Conservation (phyloP, 805 yeast genomes). For the Wickerhamiella azyma region DNA sequence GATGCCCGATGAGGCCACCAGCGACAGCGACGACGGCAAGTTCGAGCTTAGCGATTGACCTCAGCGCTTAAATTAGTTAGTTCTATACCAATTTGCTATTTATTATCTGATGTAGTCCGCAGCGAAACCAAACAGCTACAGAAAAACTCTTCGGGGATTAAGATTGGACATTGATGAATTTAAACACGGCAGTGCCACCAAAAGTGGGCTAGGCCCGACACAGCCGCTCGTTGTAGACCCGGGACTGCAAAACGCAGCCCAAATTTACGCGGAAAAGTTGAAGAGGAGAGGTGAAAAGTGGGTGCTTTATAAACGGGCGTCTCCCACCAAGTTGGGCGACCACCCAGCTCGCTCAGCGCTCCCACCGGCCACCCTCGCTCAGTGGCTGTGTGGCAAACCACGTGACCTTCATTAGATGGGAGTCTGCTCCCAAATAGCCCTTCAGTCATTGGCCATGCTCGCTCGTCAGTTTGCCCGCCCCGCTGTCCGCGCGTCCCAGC, state of each 20-base stretch:
- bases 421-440: not conserved
- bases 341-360: too few relatives aligned
- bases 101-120: conserved; percentile 18
- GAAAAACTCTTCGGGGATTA: conserved; percentile 20
- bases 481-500: conserved; percentile 9
- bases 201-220: not conserved
- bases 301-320: not conserved
- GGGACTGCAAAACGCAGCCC: conserved; percentile 4
- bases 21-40: not conserved
- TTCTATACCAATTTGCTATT: not conserved
- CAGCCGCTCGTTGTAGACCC: not conserved
- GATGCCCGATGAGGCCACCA: not conserved
- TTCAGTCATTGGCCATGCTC: conserved; percentile 6
- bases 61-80: too few relatives aligned
- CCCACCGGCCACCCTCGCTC: too few relatives aligned
- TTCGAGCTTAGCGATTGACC: not conserved
- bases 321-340: not conserved
- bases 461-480: conserved; percentile 7
- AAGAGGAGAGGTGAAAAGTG: not conserved
- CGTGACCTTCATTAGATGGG: not conserved
- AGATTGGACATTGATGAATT: conserved; percentile 18
- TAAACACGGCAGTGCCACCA: conserved; percentile 8
- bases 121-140: conserved; percentile 20
- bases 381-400: not conserved
- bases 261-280: not conserved